phyloP scores from a whole-genome alignment of 2,329 filamentous ascomycete species.

The Camillea tinctor region DNA sequence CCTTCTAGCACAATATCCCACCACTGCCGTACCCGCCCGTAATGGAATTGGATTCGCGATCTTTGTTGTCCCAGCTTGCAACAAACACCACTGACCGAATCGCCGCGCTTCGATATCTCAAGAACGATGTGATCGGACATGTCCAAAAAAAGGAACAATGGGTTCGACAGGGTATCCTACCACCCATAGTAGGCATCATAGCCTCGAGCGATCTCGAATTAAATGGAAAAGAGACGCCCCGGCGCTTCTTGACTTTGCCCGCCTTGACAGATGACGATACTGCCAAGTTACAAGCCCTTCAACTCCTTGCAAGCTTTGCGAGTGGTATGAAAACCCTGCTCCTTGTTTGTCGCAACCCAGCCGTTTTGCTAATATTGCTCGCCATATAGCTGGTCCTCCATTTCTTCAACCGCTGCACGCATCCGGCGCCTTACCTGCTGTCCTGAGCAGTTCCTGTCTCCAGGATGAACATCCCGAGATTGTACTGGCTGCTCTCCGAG shows the following conservation, averaged over 20 bases:
- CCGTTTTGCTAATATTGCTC: conserved; percentile 14
- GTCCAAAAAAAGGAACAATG: conserved; percentile 80
- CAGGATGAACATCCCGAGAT: conserved; percentile 63
- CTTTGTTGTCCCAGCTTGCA: conserved; percentile 34
- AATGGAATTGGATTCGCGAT: conserved; percentile 28
- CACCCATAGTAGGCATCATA: conserved; percentile 52
- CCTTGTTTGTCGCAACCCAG: not conserved
- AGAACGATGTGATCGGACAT: conserved; percentile 89
- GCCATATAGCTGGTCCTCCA: conserved; percentile 66
- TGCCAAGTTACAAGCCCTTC: conserved; percentile 72
- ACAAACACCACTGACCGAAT: conserved; percentile 55
- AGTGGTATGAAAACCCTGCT: conserved; percentile 58
- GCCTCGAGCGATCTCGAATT: conserved; percentile 33
- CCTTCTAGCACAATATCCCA: not conserved
- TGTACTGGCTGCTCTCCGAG: conserved; percentile 70
- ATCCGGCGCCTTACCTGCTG: conserved; percentile 63
- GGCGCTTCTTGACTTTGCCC: conserved; percentile 33
- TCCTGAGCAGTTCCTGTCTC: conserved; percentile 70
- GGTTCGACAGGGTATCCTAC: conserved; percentile 67
- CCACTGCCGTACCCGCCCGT: conserved; percentile 8
- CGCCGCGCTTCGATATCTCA: conserved; percentile 67
- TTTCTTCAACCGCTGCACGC: conserved; percentile 75
- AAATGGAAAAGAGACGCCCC: conserved; percentile 40
- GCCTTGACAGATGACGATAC: conserved; percentile 61
- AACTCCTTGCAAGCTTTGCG: conserved; percentile 82